A percentile compares a stretch with the other conserved stretches of the same genome.
Conservation (phyloP, 2,329 filamentous ascomycete species). For the Botrytis hyacinthi region DNA sequence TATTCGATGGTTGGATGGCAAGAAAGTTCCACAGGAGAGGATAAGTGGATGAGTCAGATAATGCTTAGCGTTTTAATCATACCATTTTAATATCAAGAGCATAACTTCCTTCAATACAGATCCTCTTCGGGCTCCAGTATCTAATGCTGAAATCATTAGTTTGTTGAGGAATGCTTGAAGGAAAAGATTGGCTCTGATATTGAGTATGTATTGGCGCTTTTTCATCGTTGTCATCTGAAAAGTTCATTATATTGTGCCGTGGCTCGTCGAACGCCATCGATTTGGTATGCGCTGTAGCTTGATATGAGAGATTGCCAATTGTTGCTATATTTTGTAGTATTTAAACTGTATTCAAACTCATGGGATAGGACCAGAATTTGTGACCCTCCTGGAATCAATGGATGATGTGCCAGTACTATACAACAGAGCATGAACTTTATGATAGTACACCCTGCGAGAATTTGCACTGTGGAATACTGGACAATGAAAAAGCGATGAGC, state of each 20-base stretch:
- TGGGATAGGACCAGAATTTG: too few species aligned
- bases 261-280: background rate
- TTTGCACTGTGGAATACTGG: background rate
- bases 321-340: background rate
- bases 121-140: background rate
- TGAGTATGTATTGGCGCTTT: background rate
- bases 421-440: background rate
- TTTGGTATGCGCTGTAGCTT: background rate
- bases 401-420: background rate
- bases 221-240: too few species aligned
- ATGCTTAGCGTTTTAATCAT: background rate
- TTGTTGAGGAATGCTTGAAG: background rate
- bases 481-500: background rate
- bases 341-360: background rate
- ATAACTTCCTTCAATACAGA: background rate
- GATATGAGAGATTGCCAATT: background rate
- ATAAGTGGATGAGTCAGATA: background rate
- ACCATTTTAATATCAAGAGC: background rate
- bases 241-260: background rate
- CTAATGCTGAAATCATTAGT: background rate
- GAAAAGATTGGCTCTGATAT: background rate
- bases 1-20: background rate
- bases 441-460: background rate
- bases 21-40: fast-evolving
- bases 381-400: background rate